Evolutionary conservation across 805 yeast genomes (phyloP), one percentile per base, ranked within the genome.

Genomic region (Phaffomyces opuntiae): DNA sequence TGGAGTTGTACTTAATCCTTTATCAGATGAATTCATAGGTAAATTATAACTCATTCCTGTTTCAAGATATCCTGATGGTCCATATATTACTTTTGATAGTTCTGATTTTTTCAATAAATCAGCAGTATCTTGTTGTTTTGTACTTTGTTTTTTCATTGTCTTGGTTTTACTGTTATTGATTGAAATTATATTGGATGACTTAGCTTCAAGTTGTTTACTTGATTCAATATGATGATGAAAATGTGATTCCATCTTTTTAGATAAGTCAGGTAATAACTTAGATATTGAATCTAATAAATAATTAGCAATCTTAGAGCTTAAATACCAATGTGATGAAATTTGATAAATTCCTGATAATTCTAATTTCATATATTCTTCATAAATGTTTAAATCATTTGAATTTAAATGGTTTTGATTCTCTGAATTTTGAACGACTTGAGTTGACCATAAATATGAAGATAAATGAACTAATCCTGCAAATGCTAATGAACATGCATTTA

Each of bases 401-500:
- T 57, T 61, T 5, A 43, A 21, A 3, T 43, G 45, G 9, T 45
- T 49, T 38, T 64, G 51, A 4, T 46, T 31, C 5, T 43, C 45
- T 1, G 46, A 32, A n/a, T 35, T 49, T 33, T 52, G 53, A 21
- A 49, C 49, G 37, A 68, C 62, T 12, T 73, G 68, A 24, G 74
- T 74, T 5, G 72, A 68, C 81, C 81, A 75, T 3, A 76, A 62
- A 51, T 72, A 75, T 0, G 80, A 76, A 45, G 78, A 74, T 12
- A 75, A 53, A 57, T 75, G 80, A 14, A 75, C 77, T 36, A 75
- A 56, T 8, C 75, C 68, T 0, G 78, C 72, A 55, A 75, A 73
- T 5, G 81, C 81, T 40, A 75, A 58, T 0, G 78, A 72, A 51
- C 81, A 75, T 0, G 79, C 79, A 55, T 66, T 67, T 44, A 75